Evolutionary conservation across 345 rosid genomes (phyloP), one percentile per base, ranked within the genome.

Genomic region (Citrus sinensis): DNA sequence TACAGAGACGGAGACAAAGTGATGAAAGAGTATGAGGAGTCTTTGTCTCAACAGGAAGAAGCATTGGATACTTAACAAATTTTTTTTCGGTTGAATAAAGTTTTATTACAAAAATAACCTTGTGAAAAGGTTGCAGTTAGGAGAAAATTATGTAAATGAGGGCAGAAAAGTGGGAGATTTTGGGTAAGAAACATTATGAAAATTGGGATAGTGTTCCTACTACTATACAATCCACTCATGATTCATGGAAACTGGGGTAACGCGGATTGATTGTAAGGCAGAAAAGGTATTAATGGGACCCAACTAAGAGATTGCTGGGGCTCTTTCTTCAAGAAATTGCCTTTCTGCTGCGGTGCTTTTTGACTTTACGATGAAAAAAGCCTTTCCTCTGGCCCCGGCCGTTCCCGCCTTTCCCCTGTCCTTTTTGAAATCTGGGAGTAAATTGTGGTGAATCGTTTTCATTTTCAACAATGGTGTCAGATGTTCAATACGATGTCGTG

Each of bases 251-350:
- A 55, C 40, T 54, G 49, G 32, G 30, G 27, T 20, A 29, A 3
- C 19, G 62, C 25, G 74, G 40, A 30, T 9, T 54, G 42, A 71
- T 30, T 71, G 27, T 71, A 54, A 69, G 20, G 34, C 56, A 54
- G 39, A 5, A 17, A 4, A 3, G 60, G n/a, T 4, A 3, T 2
- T 5, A 1, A 46, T 11, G 20, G 73, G 73, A 25, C 73, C 73
- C 73, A 30, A 8, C 32, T 22, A 13, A 42, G n/a, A 24, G 74
- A 6, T 9, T 1, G 32, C 1, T 9, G 42, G 49, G 80, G 78
- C 78, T 67, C 81, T 51, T 4, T 61, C 65, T 71, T 42, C 81
- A 34, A 78, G 71, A 73, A 67, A 29, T 16, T 34, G n/a, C 25
- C 69, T 29, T 71, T 80, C 34, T 29, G 20, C 40, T 46, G 25